Percentiles rank a stretch among this genome's conserved stretches.
Evolutionary conservation across 768 basidiomycete genomes (phyloP).

Genomic region (Russula lepida): DNA sequence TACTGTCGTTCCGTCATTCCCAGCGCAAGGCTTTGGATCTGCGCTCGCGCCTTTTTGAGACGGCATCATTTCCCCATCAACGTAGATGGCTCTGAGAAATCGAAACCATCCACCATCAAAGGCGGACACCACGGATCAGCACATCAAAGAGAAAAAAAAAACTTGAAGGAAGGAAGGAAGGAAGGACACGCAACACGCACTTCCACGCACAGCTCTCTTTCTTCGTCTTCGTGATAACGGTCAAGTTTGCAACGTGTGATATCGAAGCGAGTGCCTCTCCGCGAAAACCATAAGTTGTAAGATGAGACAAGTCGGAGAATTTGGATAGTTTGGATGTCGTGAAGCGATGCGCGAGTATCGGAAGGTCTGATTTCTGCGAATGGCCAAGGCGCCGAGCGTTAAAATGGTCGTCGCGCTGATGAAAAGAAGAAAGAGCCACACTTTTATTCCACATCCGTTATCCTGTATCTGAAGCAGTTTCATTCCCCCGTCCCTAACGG

Average conservation of each 20-base stretch:
- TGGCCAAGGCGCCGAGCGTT: neutral
- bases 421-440: conserved; percentile 32
- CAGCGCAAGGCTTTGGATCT: conserved; percentile 85
- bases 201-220: conserved; percentile 83
- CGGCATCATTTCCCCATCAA: conserved; percentile 65
- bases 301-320: conserved; percentile 76
- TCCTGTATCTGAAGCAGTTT: conserved; percentile 94
- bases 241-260: conserved; percentile 85
- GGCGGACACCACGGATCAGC: neutral
- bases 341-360: conserved; percentile 88
- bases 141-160: neutral
- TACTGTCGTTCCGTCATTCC: conserved; percentile 90
- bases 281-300: conserved; percentile 92
- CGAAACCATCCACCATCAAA: neutral
- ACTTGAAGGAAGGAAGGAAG: neutral
- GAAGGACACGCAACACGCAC: conserved; percentile 60
- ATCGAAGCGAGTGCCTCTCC: conserved; percentile 96
- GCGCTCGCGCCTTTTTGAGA: conserved; percentile 59
- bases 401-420: neutral
- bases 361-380: conserved; percentile 71
- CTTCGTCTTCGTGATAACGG: conserved; percentile 86
- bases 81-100: conserved; percentile 38
- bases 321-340: conserved; percentile 88
- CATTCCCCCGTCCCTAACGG: conserved; percentile 90
- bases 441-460: conserved; percentile 91